These are phyloP conservation scores for Solanum hybrid DNA, from an alignment of 305 asterid genomes.

Conservation along the genomic window DNA sequence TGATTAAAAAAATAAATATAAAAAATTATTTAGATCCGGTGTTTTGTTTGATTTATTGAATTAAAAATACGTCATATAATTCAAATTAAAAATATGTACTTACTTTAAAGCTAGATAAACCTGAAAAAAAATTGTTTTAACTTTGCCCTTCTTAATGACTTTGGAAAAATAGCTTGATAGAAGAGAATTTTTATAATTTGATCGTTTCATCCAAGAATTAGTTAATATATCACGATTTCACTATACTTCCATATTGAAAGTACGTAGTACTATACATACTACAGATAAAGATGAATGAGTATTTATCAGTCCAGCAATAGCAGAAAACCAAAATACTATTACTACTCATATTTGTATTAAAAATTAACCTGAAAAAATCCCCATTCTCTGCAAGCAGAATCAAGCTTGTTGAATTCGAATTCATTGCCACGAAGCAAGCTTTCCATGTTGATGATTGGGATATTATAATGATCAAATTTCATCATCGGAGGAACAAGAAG, in stretches of 20 bases:
- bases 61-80: too few species aligned
- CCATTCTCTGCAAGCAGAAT: conserved; percentile 23
- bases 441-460: conserved; percentile 5
- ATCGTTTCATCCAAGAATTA: neutral
- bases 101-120: too few species aligned
- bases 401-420: neutral
- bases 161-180: neutral
- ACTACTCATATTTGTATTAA: too few species aligned
- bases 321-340: too few species aligned
- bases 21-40: too few species aligned
- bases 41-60: too few species aligned
- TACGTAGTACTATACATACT: too few species aligned
- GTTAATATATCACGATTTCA: neutral
- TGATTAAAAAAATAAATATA: too few species aligned
- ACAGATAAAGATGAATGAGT: too few species aligned
- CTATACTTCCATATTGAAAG: neutral
- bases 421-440: neutral
- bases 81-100: too few species aligned
- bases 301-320: rapidly evolving
- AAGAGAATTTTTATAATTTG: neutral
- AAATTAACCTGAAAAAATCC: conserved; percentile 27
- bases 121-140: too few species aligned
- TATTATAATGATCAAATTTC: neutral
- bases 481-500: neutral
- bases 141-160: neutral